phyloP scores from a whole-genome alignment of 257 asterid species.

The Ocimum tenuiflorum region DNA sequence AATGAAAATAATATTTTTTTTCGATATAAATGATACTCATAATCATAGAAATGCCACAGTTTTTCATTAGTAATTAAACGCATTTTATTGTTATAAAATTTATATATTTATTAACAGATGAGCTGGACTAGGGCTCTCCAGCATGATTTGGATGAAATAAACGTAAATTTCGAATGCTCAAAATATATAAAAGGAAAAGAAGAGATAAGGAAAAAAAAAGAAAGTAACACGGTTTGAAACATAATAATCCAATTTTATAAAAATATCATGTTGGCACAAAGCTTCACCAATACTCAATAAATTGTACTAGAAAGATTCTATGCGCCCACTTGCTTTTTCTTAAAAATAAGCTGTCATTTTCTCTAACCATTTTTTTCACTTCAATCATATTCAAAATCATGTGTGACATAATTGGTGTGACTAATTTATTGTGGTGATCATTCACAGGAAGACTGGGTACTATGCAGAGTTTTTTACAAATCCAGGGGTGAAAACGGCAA shows the following conservation, averaged over 20 bases:
- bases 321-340: background rate
- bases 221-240: background rate
- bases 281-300: slow-evolving; percentile 15
- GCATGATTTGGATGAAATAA: no score
- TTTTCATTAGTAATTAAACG: no score
- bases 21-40: no score
- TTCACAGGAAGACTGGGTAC: slow-evolving; percentile 85
- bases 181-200: background rate
- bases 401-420: no score
- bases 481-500: slow-evolving; percentile 37
- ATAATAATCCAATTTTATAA: background rate
- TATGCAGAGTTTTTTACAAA: slow-evolving; percentile 80
- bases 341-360: background rate
- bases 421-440: background rate
- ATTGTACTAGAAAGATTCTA: slow-evolving; percentile 4
- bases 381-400: no score
- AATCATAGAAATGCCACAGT: no score
- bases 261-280: slow-evolving; percentile 14
- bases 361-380: no score
- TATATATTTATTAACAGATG: no score
- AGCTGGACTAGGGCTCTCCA: no score
- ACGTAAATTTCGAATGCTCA: no score
- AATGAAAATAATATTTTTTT: no score
- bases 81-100: no score
- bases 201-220: background rate